Evolutionary conservation across 1,284 basidiomycete species (phyloP), one percentile per base, ranked within the genome.

Genomic region (Mycosarcoma mackinlayi): DNA sequence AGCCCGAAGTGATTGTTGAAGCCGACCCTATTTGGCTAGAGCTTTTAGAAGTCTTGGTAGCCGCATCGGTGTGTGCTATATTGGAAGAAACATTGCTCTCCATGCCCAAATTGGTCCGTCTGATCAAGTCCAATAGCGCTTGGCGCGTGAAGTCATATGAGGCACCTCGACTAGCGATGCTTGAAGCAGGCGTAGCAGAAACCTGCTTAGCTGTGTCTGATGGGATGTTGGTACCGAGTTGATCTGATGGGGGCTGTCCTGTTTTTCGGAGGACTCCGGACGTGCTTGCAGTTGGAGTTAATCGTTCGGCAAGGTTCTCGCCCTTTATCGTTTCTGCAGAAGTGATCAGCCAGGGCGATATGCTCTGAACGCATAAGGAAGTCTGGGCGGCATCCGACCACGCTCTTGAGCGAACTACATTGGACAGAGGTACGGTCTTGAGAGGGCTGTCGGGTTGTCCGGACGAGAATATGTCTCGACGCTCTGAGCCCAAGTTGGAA

Each of bases 71-170:
- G 4, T 4, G 6, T 13, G 28, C 24, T 4, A 14, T 31, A 9
- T 13, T 21, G 14, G 39, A 47, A 18, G 33, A 7, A 0, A 37
- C 10, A 27, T 35, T 51, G 24, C 33, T 46, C 13, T 47, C 21
- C 21, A 47, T 57, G 7, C 51, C 42, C 24, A 59, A 30, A 13
- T 55, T 66, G 8, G 63, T 66, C n/a, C 52, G 56, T 9, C 57
- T 35, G 8, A 66, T 59, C 30, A 60, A 52, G 23, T 66, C 56
- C n/a, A 66, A 34, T 6, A 66, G 52, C 11, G 56, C 57, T 31
- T 66, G 47, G 0, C 63, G 56, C 10, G 63, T 66, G 34, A 66
- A 66, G 14, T 55, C 56, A 14, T 54, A 49, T 0, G 63, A 55
- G 8, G 38, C n/a, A 1, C 21, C n/a, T 4, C 40, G 40, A 16